Conservation (phyloP, 192 early-diverging fungal species). For the Glomus cerebriforme region DNA sequence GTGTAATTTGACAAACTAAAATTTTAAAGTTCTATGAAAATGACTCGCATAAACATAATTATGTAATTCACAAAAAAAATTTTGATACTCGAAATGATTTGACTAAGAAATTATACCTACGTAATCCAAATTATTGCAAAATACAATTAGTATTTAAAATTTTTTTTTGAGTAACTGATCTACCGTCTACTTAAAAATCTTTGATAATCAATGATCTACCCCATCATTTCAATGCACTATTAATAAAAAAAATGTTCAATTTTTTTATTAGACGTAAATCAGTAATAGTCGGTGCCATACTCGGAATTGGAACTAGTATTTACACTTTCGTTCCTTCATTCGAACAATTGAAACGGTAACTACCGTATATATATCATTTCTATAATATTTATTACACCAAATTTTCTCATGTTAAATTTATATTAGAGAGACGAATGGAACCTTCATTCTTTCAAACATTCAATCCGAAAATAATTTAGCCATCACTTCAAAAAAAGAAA, state of each 20-base stretch:
- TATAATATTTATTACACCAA: background rate
- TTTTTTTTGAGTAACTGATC: too few relatives aligned
- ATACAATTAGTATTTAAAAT: too few relatives aligned
- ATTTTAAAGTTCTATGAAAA: too few relatives aligned
- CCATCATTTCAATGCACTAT: too few relatives aligned
- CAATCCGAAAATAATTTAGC: background rate
- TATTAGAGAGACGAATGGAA: background rate
- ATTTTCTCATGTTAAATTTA: background rate
- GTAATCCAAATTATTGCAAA: too few relatives aligned
- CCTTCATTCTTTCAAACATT: background rate
- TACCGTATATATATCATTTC: background rate
- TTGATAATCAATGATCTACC: too few relatives aligned
- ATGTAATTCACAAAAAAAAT: too few relatives aligned
- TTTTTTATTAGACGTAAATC: background rate
- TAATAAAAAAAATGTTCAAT: background rate
- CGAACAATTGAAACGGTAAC: conserved; percentile 9
- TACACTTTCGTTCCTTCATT: background rate
- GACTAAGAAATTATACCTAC: too few relatives aligned
- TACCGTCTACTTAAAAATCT: too few relatives aligned
- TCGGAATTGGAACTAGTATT: background rate
- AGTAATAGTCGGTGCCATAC: background rate
- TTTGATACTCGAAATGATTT: too few relatives aligned
- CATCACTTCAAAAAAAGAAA: background rate
- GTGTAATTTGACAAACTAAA: too few relatives aligned
- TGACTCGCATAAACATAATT: too few relatives aligned